These are phyloP conservation scores for Stereocaulon alpinum DNA, from an alignment of 495 filamentous ascomycete species.

Conservation along the genomic window DNA sequence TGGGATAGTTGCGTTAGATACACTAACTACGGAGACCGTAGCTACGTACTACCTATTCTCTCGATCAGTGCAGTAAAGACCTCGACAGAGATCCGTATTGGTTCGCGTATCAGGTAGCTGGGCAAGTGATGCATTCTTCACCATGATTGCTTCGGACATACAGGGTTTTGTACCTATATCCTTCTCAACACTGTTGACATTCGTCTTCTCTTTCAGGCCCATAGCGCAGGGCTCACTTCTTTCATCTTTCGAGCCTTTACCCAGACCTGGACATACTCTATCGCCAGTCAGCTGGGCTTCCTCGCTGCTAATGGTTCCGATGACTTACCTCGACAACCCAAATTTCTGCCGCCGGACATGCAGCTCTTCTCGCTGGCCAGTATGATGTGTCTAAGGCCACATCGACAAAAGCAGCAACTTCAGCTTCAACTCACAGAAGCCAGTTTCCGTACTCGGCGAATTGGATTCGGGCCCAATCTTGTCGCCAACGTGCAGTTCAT, in stretches of 20 bases:
- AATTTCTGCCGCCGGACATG: conserved; percentile 25
- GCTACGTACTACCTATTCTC: no score
- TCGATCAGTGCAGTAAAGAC: no score
- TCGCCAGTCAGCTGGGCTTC: conserved; percentile 26
- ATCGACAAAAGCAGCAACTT: conserved; percentile 22
- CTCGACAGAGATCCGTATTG: no score
- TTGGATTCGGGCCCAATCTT: conserved; percentile 25
- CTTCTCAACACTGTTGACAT: no score
- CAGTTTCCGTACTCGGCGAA: conserved; percentile 24
- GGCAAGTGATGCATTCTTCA: no score
- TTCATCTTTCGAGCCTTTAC: conserved; percentile 15
- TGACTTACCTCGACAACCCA: conserved; percentile 24
- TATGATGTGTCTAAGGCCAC: conserved; percentile 26
- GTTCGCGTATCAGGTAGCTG: no score
- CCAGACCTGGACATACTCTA: conserved; percentile 25
- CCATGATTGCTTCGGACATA: no score
- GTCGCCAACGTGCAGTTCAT: conserved; percentile 23
- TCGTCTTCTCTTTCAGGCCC: no score
- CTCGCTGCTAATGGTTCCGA: conserved; percentile 12
- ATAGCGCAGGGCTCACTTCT: no score
- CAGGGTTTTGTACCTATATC: no score
- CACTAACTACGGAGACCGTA: no score
- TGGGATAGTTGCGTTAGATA: no score
- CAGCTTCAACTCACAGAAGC: conserved; percentile 24
- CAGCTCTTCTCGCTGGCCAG: conserved; percentile 20